Percentiles rank a stretch among this genome's conserved stretches.
phyloP scores from a whole-genome alignment of 371 early-diverging fungal species.

The Mortierella sp. region DNA sequence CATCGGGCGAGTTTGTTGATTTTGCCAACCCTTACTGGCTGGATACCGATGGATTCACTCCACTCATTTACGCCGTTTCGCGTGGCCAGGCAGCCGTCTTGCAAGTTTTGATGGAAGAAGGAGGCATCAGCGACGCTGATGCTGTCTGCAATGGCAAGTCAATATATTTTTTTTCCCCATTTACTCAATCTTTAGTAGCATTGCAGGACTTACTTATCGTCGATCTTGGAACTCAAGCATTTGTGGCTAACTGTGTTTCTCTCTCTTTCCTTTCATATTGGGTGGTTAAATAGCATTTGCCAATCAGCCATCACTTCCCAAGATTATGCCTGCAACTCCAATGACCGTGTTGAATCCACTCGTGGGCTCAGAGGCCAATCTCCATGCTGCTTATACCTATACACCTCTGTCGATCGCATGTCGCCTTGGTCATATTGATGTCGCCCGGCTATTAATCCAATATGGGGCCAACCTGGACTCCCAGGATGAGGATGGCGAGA shows the following conservation, averaged over 20 bases:
- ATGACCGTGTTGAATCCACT: constrained; percentile 45
- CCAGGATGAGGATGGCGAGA: constrained; percentile 74
- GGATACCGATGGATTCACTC: constrained; percentile 76
- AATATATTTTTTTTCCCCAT: background rate
- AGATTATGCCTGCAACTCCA: constrained; percentile 36
- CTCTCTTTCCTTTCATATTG: background rate
- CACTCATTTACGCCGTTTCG: constrained; percentile 74
- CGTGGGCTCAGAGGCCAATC: constrained; percentile 42
- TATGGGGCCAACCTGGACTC: constrained; percentile 64
- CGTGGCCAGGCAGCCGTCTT: constrained; percentile 67
- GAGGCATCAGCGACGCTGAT: constrained; percentile 63
- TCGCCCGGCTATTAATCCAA: constrained; percentile 60
- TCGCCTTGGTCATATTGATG: constrained; percentile 59
- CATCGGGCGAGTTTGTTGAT: constrained; percentile 54
- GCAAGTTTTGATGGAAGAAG: constrained; percentile 64
- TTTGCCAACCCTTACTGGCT: constrained; percentile 65
- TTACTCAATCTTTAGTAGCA: background rate
- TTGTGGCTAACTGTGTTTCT: background rate
- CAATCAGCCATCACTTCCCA: constrained; percentile 25
- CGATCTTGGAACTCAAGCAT: background rate
- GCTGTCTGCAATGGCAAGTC: constrained; percentile 36
- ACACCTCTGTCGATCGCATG: constrained; percentile 69
- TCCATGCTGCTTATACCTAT: constrained; percentile 48
- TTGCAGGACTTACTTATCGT: background rate
- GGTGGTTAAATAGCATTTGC: constrained; percentile 5